Evolutionary conservation across 257 asterid species (phyloP), one percentile per base, ranked within the genome.

Genomic region (Marsdenia floribunda): DNA sequence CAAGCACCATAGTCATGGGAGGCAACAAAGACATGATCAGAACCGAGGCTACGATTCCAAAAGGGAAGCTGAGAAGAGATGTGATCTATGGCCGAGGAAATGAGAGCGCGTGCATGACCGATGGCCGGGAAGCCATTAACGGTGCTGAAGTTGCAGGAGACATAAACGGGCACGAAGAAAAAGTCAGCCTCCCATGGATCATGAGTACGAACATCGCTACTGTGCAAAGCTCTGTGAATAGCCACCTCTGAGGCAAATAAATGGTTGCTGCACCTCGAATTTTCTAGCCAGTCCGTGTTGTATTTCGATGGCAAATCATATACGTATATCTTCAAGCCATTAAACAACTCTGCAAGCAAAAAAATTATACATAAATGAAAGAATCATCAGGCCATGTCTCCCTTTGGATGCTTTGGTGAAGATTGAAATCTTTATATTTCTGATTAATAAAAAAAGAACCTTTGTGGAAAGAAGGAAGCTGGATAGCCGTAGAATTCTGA

Each of bases 1-100:
- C 99, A 95, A 24, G 99, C 85, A 18, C 98, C 99, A 64, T 89
- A 95, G 80, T 95, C 99, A 78, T 95, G 99, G 21, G 99, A 89
- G 3, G 98, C 98, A 37, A 95, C 96, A 18, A 95, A 89, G 42
- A 95, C 82, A 50, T 95, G 99, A 84, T 95, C 99, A 33, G 96
- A 78, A 5, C 99, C 99, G 12, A 38, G 83, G 71, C 90, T 90
- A 0, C 94, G 96, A 80, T 95, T 95, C 99, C 99, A 95, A 40
- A 86, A 92, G 13, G 93, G 96, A 24, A 84, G 78, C 40, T 86
- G 83, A 0, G 80, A 70, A 0, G 98, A 90, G 9, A 95, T 61
- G 5, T 79, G 83, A 1, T 73, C 12, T 2, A 95, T 71, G 3
- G 97, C 96, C 1, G 90, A 58, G 3, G 87, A 79, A 66, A 92